Percentiles rank a stretch among this genome's conserved stretches.
phyloP scores from a whole-genome alignment of 1,139 yeast species.

The Geotrichum phurueaensis region DNA sequence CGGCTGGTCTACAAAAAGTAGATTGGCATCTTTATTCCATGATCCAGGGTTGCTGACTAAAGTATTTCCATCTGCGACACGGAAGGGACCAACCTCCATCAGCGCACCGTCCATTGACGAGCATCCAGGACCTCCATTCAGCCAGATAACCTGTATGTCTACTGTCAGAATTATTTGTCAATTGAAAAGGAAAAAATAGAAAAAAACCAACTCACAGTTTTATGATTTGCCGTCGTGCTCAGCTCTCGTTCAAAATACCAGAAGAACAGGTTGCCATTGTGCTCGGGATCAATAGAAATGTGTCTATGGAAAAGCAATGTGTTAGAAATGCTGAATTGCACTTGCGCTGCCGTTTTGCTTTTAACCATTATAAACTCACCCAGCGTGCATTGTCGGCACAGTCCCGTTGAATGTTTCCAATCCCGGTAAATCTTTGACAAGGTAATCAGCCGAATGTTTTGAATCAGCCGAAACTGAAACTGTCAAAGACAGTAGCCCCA shows the following conservation, averaged over 20 bases:
- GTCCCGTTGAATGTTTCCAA: slow-evolving; percentile 24
- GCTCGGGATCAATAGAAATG: slow-evolving; percentile 47
- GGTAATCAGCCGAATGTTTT: slow-evolving; percentile 27
- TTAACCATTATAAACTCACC: slow-evolving; percentile 19
- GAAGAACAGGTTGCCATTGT: slow-evolving; percentile 64
- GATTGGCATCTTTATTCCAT: slow-evolving; percentile 76
- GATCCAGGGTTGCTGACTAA: slow-evolving; percentile 59
- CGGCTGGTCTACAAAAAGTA: slow-evolving; percentile 90
- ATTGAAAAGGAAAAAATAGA: not conserved
- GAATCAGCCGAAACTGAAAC: not conserved
- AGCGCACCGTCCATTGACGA: slow-evolving; percentile 96
- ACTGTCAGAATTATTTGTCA: not conserved
- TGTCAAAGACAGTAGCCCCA: not conserved
- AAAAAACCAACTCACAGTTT: slow-evolving; percentile 24
- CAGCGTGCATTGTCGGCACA: slow-evolving; percentile 41
- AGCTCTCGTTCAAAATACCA: slow-evolving; percentile 48
- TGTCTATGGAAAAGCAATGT: slow-evolving; percentile 34
- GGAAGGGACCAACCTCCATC: slow-evolving; percentile 84
- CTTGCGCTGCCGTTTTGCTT: not conserved
- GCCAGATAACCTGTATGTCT: slow-evolving; percentile 51
- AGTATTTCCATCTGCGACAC: slow-evolving; percentile 47
- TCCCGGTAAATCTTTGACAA: slow-evolving; percentile 36
- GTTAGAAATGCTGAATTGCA: not conserved
- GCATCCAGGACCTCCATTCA: slow-evolving; percentile 86
- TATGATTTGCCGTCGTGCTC: slow-evolving; percentile 26